These are phyloP conservation scores for Chenopodium quinoa DNA, from an alignment of 148 eudicot genomes.

Conservation along the genomic window DNA sequence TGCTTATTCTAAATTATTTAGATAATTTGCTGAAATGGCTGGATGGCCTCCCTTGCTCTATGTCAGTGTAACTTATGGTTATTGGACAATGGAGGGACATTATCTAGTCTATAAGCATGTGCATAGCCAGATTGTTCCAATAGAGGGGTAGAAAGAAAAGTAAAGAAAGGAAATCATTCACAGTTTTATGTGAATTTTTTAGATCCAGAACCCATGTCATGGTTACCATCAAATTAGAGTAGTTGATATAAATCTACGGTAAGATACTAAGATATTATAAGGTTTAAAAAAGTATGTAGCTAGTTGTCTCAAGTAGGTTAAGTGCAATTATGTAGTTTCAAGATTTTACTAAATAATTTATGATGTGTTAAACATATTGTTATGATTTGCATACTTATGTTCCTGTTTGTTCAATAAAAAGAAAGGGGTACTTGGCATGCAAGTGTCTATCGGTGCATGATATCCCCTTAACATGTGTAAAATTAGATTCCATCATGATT, in stretches of 20 bases:
- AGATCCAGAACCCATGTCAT: too few species aligned
- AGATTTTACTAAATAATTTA: background rate
- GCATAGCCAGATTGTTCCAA: background rate
- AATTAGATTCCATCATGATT: too few species aligned
- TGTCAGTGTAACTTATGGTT: background rate
- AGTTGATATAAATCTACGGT: too few species aligned
- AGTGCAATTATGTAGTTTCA: background rate
- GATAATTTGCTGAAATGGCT: background rate
- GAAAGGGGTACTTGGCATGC: background rate
- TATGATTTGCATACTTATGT: background rate
- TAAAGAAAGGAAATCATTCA: background rate
- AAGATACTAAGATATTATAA: background rate
- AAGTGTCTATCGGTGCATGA: background rate
- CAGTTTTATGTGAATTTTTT: background rate
- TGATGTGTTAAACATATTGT: background rate
- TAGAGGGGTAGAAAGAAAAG: background rate
- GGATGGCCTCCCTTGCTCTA: background rate
- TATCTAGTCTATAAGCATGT: background rate
- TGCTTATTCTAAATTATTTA: background rate
- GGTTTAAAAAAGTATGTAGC: background rate
- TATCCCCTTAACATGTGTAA: background rate
- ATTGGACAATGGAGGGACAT: conserved; percentile 3
- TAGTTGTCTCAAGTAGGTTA: background rate
- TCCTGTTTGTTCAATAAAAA: background rate
- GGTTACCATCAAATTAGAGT: too few species aligned